Evolutionary conservation across 106 monocot species (phyloP).

Genomic region (Posidonia australis): DNA sequence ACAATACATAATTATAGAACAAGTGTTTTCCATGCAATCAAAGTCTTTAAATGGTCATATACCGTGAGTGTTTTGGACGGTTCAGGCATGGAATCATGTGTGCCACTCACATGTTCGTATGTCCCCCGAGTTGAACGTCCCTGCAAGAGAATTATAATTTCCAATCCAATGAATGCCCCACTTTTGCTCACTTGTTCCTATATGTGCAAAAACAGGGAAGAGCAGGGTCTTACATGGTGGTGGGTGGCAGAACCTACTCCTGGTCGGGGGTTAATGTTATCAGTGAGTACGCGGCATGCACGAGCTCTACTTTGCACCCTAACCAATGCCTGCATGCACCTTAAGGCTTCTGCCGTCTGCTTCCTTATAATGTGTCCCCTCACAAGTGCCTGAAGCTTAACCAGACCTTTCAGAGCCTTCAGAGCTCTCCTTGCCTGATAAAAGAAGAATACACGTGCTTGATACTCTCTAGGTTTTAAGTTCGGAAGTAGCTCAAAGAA

Average conservation of each 20-base stretch:
- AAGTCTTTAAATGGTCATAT: not conserved
- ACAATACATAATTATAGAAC: too few relatives aligned
- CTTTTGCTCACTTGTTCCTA: too few relatives aligned
- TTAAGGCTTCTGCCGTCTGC: constrained; percentile 56
- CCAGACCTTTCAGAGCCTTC: constrained; percentile 63
- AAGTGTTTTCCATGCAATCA: not conserved
- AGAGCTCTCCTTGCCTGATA: constrained; percentile 70
- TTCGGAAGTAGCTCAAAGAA: too few relatives aligned
- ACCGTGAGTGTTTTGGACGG: constrained; percentile 29
- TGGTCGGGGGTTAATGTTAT: not conserved
- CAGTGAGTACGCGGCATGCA: constrained; percentile 29
- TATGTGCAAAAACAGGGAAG: not conserved
- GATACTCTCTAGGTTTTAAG: too few relatives aligned
- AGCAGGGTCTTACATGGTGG: not conserved
- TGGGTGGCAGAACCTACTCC: not conserved
- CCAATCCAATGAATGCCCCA: too few relatives aligned
- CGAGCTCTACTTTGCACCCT: constrained; percentile 58
- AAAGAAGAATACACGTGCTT: too few relatives aligned
- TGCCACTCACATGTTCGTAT: constrained; percentile 13
- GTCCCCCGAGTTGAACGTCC: constrained; percentile 51
- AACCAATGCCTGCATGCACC: constrained; percentile 76
- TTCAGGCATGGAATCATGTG: not conserved
- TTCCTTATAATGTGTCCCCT: constrained; percentile 76
- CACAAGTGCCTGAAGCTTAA: constrained; percentile 82
- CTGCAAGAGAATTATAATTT: constrained; percentile 19